phyloP scores from a whole-genome alignment of 306 rosid genomes.

The Casuarina equisetifolia region DNA sequence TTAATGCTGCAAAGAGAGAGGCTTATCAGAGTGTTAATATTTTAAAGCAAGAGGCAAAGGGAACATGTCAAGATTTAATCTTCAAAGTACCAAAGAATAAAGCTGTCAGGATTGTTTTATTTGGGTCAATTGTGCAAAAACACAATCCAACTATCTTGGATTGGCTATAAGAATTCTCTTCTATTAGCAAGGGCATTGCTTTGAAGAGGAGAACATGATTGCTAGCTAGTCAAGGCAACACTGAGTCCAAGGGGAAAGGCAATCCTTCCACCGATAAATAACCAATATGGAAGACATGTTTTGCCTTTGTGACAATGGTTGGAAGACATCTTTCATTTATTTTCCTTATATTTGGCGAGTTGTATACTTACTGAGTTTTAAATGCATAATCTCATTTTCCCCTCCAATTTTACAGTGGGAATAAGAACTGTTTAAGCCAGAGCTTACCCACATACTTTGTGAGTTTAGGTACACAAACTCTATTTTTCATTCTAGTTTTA shows the following conservation, averaged over 20 bases:
- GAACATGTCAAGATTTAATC: not conserved
- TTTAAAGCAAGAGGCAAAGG: not conserved
- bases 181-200: not conserved
- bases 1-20: constrained; percentile 53
- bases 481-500: too few species aligned
- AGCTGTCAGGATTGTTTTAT: not conserved
- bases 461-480: too few species aligned
- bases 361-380: not conserved
- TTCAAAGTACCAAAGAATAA: not conserved
- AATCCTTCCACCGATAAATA: not conserved
- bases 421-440: too few species aligned
- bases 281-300: not conserved
- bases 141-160: not conserved
- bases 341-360: not conserved
- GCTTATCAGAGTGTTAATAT: not conserved
- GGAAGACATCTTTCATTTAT: not conserved
- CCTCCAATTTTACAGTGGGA: too few species aligned
- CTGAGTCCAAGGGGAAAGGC: not conserved
- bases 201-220: not conserved
- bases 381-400: not conserved
- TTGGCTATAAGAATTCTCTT: not conserved
- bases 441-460: too few species aligned
- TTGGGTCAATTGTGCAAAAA: not conserved
- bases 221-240: not conserved
- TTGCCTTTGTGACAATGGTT: not conserved